Evolutionary conservation across 805 yeast genomes (phyloP).

Genomic region (Yarrowia deformans): DNA sequence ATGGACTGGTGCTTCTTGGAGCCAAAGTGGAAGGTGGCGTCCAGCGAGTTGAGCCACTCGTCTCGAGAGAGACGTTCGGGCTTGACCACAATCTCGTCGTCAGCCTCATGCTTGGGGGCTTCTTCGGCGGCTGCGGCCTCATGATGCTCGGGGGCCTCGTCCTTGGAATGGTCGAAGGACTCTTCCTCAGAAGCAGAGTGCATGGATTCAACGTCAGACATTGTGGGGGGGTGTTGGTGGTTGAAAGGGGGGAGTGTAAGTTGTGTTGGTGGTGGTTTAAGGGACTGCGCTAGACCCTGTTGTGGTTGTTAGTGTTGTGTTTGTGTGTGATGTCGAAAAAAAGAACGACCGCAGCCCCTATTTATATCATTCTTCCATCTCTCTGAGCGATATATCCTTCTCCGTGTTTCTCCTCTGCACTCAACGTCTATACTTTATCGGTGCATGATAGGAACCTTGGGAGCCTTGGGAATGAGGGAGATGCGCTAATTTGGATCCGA

Average conservation of each 20-base stretch:
- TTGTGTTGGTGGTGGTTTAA: neutral
- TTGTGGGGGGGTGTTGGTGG: neutral
- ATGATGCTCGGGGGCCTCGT: constrained; percentile 14
- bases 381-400: neutral
- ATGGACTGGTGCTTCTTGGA: constrained; percentile 34
- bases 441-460: constrained; percentile 32
- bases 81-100: constrained; percentile 22
- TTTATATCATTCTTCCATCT: neutral
- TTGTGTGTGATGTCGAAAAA: constrained; percentile 7
- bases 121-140: constrained; percentile 27
- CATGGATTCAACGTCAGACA: constrained; percentile 33
- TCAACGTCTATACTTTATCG: constrained; percentile 35
- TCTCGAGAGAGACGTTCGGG: constrained; percentile 13
- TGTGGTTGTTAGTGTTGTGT: neutral
- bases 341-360: neutral
- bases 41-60: constrained; percentile 16
- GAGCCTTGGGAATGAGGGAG: neutral
- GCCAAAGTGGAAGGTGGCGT: constrained; percentile 24
- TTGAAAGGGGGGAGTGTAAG: no score
- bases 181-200: constrained; percentile 30
- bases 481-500: neutral
- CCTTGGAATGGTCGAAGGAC: constrained; percentile 15
- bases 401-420: neutral
- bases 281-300: no score
- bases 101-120: constrained; percentile 11